These are phyloP conservation scores for Curvularia verruculosa DNA, from an alignment of 2,329 filamentous ascomycete species.

Conservation along the genomic window DNA sequence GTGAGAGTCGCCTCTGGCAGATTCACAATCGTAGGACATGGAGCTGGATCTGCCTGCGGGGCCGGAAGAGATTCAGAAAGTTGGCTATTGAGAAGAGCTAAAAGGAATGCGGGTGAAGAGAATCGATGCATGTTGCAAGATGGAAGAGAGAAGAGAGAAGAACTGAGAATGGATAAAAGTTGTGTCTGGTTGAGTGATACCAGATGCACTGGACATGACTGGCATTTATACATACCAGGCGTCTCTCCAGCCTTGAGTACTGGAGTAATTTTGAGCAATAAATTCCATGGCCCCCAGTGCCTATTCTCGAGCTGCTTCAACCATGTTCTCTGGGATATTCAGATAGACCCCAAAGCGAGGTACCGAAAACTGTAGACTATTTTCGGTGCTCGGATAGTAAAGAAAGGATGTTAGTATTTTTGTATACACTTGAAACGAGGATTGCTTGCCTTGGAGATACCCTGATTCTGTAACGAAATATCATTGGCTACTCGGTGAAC, in stretches of 20 bases:
- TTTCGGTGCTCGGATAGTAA: neutral
- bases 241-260: neutral
- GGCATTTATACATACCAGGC: neutral
- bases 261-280: neutral
- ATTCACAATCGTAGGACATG: neutral
- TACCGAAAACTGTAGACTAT: neutral
- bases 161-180: neutral
- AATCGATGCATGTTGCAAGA: neutral
- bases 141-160: neutral
- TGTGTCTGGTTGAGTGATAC: neutral
- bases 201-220: neutral
- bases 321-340: neutral
- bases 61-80: neutral
- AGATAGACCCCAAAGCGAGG: neutral
- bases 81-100: neutral
- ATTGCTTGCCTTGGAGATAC: neutral
- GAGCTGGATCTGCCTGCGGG: neutral
- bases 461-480: neutral
- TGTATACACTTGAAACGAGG: neutral
- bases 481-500: neutral
- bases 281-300: too few relatives aligned
- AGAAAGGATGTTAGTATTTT: neutral
- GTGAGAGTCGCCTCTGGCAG: constrained; percentile 1
- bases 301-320: neutral
- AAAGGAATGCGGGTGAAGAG: neutral